phyloP scores from a whole-genome alignment of 192 early-diverging fungal species.

The Backusella mclennaniae region DNA sequence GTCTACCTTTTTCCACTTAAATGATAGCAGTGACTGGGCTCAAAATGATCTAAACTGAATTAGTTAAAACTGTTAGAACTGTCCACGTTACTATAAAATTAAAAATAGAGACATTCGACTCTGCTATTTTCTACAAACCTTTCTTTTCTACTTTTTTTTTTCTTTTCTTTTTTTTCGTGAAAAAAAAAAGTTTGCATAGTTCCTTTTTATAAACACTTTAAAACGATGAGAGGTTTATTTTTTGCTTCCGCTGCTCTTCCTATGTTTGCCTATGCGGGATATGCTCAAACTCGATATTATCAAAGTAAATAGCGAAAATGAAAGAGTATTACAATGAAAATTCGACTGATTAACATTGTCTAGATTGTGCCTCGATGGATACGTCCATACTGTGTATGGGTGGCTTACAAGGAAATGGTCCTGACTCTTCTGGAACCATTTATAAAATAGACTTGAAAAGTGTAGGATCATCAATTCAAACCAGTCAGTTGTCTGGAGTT shows the following conservation, averaged over 20 bases:
- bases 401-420: background rate
- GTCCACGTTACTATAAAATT: background rate
- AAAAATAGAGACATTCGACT: background rate
- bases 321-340: background rate
- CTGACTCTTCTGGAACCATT: background rate
- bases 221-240: background rate
- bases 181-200: background rate
- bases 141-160: background rate
- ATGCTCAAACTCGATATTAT: background rate
- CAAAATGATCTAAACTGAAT: background rate
- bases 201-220: background rate
- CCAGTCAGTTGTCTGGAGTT: background rate
- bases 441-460: background rate
- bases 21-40: background rate
- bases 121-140: background rate
- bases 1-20: background rate
- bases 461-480: background rate
- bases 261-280: background rate
- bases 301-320: background rate
- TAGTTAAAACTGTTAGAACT: background rate
- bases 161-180: background rate
- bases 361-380: background rate
- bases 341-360: background rate
- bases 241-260: background rate
- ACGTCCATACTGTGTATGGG: background rate